Evolutionary conservation across 2,329 filamentous ascomycete genomes (phyloP), one percentile per base, ranked within the genome.

Genomic region (Macrophomina pseudophaseolina): DNA sequence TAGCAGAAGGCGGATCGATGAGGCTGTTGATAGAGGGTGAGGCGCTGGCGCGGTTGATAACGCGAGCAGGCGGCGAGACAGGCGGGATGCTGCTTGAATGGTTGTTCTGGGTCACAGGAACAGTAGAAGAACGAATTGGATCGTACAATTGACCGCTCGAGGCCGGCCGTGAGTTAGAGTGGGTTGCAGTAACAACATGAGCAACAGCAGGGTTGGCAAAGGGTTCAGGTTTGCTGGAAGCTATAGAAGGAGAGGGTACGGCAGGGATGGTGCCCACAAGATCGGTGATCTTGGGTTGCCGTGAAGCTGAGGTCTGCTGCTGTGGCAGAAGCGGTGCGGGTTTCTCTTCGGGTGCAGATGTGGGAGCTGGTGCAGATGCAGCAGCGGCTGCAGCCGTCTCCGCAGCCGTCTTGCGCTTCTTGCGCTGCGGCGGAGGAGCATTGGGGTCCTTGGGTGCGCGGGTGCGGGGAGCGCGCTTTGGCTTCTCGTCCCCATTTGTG

Each of bases 21-120:
- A 97, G 85, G 79, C 92, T 97, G 5, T 93, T 90, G 71, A 97
- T 97, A 2, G 94, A 94, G 1, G 94, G 94, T 4, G 94, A 97
- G 46, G 91, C 91, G 75, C 91, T 94, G n/a, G 92, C 91, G 65
- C 91, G 88, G 78, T 91, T 90, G 64, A 86, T 73, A 4, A 80
- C 80, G 23, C 73, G 71, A 72, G 77, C 77, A 14, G 81, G 83
- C 7, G 82, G 80, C n/a, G 79, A 80, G 65, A 81, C 79, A n/a
- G 80, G 75, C 23, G 83, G 77, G 32, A 80, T 81, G 69, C 75
- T 83, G 70, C 81, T 82, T 68, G 70, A 76, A 71, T 62, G 79
- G 68, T 74, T 78, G 46, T 60, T 49, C 23, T 81, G 78, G 16
- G 77, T 74, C 73, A 80, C 73, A 71, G 75, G 69, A 69, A 79